Percentiles rank a stretch among this genome's conserved stretches.
These are phyloP conservation scores for Chlorella sp. DNA, from an alignment of 139 green algal genomes.

Conservation along the genomic window DNA sequence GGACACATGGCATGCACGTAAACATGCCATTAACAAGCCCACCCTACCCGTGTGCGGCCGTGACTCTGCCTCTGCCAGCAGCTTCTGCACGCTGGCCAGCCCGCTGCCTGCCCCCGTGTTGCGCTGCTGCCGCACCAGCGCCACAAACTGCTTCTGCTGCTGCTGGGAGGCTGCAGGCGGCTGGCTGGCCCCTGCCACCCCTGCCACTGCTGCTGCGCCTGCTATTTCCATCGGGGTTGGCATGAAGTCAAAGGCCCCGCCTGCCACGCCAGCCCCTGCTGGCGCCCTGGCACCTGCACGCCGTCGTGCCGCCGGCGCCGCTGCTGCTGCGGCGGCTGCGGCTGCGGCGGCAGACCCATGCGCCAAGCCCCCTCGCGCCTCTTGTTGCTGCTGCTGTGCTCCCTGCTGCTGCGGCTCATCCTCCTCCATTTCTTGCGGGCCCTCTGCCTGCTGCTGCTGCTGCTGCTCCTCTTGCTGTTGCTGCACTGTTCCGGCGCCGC, in stretches of 20 bases:
- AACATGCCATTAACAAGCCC: not conserved
- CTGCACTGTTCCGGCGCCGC: not conserved
- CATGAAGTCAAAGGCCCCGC: slow-evolving; percentile 29
- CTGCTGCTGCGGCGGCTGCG: not conserved
- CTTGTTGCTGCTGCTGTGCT: not conserved
- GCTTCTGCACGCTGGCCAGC: slow-evolving; percentile 46
- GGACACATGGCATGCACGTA: not conserved
- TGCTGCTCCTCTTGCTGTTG: not conserved
- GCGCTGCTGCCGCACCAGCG: slow-evolving; percentile 5
- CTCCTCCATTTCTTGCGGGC: not conserved
- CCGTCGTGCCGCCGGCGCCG: not conserved
- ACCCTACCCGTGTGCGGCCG: not conserved
- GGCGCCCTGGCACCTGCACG: not conserved
- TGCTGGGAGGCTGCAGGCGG: not conserved
- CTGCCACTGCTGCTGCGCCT: not conserved
- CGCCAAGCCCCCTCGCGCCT: not conserved
- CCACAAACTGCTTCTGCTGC: not conserved
- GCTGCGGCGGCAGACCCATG: not conserved
- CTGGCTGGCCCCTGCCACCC: not conserved
- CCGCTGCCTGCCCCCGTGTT: not conserved
- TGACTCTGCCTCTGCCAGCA: slow-evolving; percentile 65
- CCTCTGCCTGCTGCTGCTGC: not conserved
- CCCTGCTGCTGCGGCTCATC: slow-evolving; percentile 4
- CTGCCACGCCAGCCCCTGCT: not conserved
- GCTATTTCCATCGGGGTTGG: slow-evolving; percentile 45